These are phyloP conservation scores for Zygoascus tannicola DNA, from an alignment of 805 yeast species.

Conservation along the genomic window DNA sequence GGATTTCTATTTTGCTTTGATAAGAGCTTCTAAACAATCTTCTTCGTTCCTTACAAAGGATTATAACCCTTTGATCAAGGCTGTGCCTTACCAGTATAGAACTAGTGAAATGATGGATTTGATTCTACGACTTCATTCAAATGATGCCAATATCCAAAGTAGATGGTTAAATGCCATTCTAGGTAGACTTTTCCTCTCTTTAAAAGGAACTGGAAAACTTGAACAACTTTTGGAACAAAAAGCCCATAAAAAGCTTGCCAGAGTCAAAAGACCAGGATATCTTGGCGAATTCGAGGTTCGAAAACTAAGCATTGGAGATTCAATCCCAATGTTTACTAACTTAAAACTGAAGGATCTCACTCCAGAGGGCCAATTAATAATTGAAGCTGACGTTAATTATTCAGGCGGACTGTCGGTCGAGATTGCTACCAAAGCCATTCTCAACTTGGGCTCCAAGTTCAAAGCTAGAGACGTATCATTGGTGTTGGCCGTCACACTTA, in stretches of 20 bases:
- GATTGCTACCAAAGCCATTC: slow-evolving; percentile 68
- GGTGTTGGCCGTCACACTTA: slow-evolving; percentile 57
- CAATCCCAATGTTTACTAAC: slow-evolving; percentile 71
- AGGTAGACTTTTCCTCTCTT: slow-evolving; percentile 72
- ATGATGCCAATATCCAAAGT: slow-evolving; percentile 73
- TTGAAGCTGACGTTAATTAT: slow-evolving; percentile 56
- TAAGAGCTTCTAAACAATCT: slow-evolving; percentile 59
- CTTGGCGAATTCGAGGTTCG: slow-evolving; percentile 72
- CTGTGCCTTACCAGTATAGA: slow-evolving; percentile 62
- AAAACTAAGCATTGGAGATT: slow-evolving; percentile 62
- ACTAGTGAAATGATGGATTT: slow-evolving; percentile 65
- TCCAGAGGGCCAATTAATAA: slow-evolving; percentile 68
- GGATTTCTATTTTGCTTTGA: slow-evolving; percentile 82
- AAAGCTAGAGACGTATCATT: slow-evolving; percentile 66
- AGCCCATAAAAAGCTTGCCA: slow-evolving; percentile 61
- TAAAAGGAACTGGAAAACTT: slow-evolving; percentile 62
- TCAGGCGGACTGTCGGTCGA: slow-evolving; percentile 68
- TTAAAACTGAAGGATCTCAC: slow-evolving; percentile 61
- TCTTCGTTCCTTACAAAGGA: slow-evolving; percentile 9
- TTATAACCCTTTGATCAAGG: slow-evolving; percentile 53
- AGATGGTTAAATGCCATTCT: slow-evolving; percentile 85
- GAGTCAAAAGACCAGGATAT: slow-evolving; percentile 80
- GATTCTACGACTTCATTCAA: slow-evolving; percentile 68
- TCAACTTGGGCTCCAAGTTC: slow-evolving; percentile 69
- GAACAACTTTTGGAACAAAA: slow-evolving; percentile 48